Conservation (phyloP, 805 yeast genomes). For the Wickerhamiella cacticola region DNA sequence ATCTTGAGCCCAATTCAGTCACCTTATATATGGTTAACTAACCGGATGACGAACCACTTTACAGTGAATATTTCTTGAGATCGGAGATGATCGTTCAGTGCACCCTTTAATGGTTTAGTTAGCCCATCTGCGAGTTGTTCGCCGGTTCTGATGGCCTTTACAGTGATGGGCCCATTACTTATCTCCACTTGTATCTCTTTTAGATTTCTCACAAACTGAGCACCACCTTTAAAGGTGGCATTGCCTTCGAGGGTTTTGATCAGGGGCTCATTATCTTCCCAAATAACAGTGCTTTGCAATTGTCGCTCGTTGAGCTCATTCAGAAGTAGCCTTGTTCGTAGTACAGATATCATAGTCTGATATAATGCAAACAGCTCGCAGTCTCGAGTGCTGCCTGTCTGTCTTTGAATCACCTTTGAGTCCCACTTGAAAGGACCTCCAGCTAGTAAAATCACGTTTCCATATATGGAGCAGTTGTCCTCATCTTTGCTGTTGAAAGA, state of each 20-base stretch:
- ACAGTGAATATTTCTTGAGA: too few species aligned
- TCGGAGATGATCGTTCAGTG: not conserved
- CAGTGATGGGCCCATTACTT: not conserved
- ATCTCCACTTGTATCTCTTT: not conserved
- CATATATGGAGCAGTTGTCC: not conserved
- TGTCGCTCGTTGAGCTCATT: not conserved
- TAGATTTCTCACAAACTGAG: not conserved
- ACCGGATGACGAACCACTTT: too few species aligned
- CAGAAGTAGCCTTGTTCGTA: not conserved
- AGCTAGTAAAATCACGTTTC: not conserved
- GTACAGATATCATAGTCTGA: not conserved
- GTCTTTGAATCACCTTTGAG: not conserved
- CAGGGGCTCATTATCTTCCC: not conserved
- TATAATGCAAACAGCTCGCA: not conserved
- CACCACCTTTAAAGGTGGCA: not conserved
- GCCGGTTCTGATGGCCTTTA: not conserved
- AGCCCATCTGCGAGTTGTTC: not conserved
- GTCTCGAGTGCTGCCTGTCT: not conserved
- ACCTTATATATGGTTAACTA: too few species aligned
- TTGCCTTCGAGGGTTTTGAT: not conserved
- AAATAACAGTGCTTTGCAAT: not conserved
- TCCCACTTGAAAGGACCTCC: not conserved
- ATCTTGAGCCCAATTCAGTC: too few species aligned
- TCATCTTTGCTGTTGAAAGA: not conserved
- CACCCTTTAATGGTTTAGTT: not conserved